These are phyloP conservation scores for Annulohypoxylon moriforme DNA, from an alignment of 495 filamentous ascomycete genomes.

Conservation along the genomic window DNA sequence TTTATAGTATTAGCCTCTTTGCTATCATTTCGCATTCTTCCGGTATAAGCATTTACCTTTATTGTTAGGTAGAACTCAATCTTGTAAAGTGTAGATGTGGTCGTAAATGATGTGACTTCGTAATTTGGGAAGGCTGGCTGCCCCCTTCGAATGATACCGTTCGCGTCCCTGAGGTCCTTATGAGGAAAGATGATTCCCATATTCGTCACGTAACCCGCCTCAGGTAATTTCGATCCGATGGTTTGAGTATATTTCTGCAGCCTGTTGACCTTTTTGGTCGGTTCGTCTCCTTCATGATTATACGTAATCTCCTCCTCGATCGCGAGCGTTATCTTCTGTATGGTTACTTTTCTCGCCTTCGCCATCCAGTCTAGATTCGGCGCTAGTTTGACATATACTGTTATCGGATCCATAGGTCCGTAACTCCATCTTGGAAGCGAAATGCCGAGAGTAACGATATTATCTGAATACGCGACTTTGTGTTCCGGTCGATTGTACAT, in stretches of 20 bases:
- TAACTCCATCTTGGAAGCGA: constrained; percentile 96
- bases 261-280: constrained; percentile 87
- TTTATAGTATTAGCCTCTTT: constrained; percentile 39
- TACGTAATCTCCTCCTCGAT: constrained; percentile 98
- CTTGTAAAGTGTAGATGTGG: constrained; percentile 93
- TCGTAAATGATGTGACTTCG: constrained; percentile 89
- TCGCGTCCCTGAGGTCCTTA: constrained; percentile 86
- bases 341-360: constrained; percentile 92
- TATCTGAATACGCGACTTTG: constrained; percentile 85
- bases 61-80: constrained; percentile 97
- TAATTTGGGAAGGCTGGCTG: constrained; percentile 92
- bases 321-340: constrained; percentile 89
- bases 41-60: constrained; percentile 69
- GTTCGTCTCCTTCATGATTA: constrained; percentile 98
- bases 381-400: constrained; percentile 90
- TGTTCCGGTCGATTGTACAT: constrained; percentile 98
- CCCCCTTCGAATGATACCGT: constrained; percentile 86
- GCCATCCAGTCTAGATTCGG: constrained; percentile 91
- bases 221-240: constrained; percentile 84
- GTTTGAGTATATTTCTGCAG: constrained; percentile 84
- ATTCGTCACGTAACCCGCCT: constrained; percentile 89
- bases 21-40: background rate
- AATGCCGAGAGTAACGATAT: constrained; percentile 90
- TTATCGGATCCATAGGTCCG: constrained; percentile 93
- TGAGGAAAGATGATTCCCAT: constrained; percentile 90